Conservation (phyloP, 768 basidiomycete species). For the Suillus clintonianus region DNA sequence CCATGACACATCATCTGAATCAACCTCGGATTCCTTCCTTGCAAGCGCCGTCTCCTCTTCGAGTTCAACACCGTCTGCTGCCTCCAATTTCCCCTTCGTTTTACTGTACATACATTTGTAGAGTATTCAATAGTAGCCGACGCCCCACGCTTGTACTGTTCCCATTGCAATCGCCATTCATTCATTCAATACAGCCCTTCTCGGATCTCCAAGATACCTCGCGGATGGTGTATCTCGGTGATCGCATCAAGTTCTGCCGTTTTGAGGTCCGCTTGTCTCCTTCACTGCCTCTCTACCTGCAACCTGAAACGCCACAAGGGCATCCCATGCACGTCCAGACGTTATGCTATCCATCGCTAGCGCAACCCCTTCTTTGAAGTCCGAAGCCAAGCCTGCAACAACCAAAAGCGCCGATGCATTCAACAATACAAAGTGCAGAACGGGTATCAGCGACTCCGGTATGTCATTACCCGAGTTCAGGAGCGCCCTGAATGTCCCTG, state of each 20-base stretch:
- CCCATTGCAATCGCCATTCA: too few relatives aligned
- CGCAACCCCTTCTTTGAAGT: constrained; percentile 70
- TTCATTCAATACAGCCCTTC: too few relatives aligned
- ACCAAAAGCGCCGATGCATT: constrained; percentile 90
- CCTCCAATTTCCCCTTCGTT: too few relatives aligned
- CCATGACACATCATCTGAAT: too few relatives aligned
- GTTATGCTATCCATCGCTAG: constrained; percentile 63
- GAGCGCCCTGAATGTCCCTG: constrained; percentile 66
- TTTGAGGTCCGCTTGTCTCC: neutral
- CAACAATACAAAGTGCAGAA: constrained; percentile 86
- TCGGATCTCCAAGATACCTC: neutral
- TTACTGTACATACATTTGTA: too few relatives aligned
- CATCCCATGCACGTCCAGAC: constrained; percentile 62
- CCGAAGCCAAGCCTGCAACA: constrained; percentile 73
- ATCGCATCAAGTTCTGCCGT: neutral
- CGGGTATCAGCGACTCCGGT: constrained; percentile 58
- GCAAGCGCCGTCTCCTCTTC: too few relatives aligned
- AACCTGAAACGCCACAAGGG: constrained; percentile 52
- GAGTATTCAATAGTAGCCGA: too few relatives aligned
- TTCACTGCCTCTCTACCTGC: constrained; percentile 29
- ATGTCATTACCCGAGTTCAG: constrained; percentile 58
- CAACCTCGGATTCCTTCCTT: too few relatives aligned
- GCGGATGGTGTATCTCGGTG: neutral
- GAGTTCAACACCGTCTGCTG: too few relatives aligned
- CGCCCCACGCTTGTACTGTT: too few relatives aligned